These are phyloP conservation scores for Chaetomidium leptoderma DNA, from an alignment of 495 filamentous ascomycete species.

Conservation along the genomic window DNA sequence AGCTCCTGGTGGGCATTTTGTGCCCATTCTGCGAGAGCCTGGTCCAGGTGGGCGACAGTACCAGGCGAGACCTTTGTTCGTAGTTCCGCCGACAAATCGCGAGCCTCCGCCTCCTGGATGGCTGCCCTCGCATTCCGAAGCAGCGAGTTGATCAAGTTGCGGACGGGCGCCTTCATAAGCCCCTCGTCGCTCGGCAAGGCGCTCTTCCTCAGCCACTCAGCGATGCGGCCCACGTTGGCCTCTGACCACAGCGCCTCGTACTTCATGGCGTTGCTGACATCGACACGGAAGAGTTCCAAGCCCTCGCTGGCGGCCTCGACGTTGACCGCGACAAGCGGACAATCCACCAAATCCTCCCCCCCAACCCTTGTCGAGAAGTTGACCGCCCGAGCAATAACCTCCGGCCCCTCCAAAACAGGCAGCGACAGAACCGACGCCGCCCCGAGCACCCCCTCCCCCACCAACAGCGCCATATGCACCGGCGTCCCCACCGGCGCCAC, in stretches of 20 bases:
- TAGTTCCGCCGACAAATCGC: conserved; percentile 29
- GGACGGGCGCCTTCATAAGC: conserved; percentile 57
- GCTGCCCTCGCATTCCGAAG: conserved; percentile 54
- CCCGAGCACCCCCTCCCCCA: conserved; percentile 59
- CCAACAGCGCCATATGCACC: conserved; percentile 76
- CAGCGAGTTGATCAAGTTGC: conserved; percentile 61
- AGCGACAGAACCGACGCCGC: conserved; percentile 39
- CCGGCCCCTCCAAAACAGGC: conserved; percentile 33
- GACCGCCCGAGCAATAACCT: conserved; percentile 39
- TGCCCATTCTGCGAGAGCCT: conserved; percentile 64
- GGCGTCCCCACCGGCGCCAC: conserved; percentile 68
- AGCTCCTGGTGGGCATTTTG: conserved; percentile 78
- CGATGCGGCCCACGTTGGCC: conserved; percentile 60
- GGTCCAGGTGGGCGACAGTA: conserved; percentile 49
- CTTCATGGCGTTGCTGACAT: conserved; percentile 59
- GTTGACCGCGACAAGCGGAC: conserved; percentile 39
- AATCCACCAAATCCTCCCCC: conserved; percentile 29
- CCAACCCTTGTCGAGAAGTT: conserved; percentile 38
- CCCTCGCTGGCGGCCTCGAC: conserved; percentile 52
- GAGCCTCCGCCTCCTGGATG: conserved; percentile 49
- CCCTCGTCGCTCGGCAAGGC: conserved; percentile 37
- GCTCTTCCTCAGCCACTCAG: conserved; percentile 62
- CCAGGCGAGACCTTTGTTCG: conserved; percentile 37
- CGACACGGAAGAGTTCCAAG: conserved; percentile 60
- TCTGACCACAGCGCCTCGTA: conserved; percentile 72